Conservation (phyloP, 352 stramenopile genomes). For the Peronospora tabacina region DNA sequence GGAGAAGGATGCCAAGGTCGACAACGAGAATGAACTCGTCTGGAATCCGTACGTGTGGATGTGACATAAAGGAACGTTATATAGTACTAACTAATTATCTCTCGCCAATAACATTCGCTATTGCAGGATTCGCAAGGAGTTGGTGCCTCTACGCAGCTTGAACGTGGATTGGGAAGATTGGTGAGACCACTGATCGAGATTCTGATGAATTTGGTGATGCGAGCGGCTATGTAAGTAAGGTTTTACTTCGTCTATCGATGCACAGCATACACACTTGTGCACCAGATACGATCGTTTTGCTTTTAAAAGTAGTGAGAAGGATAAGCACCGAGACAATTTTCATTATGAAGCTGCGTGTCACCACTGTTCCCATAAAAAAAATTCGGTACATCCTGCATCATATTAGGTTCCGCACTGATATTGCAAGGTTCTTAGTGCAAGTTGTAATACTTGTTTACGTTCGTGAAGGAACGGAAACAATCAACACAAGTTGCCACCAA, state of each 20-base stretch:
- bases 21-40: slow-evolving; percentile 68
- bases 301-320: too few species aligned
- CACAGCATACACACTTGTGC: too few species aligned
- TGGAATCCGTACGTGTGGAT: slow-evolving; percentile 66
- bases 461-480: too few species aligned
- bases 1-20: slow-evolving; percentile 52
- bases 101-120: not conserved
- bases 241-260: not conserved
- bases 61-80: not conserved
- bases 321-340: too few species aligned
- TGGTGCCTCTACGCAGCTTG: slow-evolving; percentile 68
- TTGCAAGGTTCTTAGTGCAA: too few species aligned
- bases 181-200: slow-evolving; percentile 53
- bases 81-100: slow-evolving; percentile 2
- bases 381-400: too few species aligned
- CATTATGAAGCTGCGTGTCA: too few species aligned
- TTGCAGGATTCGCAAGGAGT: slow-evolving; percentile 56
- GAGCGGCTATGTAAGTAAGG: slow-evolving; percentile 1
- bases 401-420: too few species aligned
- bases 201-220: slow-evolving; percentile 1
- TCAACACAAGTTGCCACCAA: too few species aligned
- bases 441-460: too few species aligned
- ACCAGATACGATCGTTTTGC: too few species aligned
- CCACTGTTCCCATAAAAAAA: too few species aligned
- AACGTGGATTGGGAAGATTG: slow-evolving; percentile 80